These are phyloP conservation scores for Yamadazyma endophytica DNA, from an alignment of 805 yeast species.

Conservation along the genomic window DNA sequence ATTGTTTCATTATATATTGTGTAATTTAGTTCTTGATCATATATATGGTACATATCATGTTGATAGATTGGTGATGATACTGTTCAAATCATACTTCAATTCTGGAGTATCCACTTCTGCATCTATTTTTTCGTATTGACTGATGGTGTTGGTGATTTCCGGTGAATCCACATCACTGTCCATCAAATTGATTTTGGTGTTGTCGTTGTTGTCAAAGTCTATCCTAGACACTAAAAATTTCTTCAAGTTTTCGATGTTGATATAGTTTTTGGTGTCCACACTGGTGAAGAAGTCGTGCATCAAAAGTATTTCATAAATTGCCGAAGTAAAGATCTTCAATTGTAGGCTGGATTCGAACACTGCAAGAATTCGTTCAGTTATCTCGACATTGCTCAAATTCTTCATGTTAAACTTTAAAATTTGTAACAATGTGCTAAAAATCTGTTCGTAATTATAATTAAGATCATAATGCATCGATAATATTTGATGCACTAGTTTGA, in stretches of 20 bases:
- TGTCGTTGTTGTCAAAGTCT: slow-evolving; percentile 8
- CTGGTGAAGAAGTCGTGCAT: slow-evolving; percentile 12
- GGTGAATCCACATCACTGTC: slow-evolving; percentile 27
- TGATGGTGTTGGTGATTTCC: slow-evolving; percentile 14
- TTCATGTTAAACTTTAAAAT: slow-evolving; percentile 24
- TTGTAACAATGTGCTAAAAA: slow-evolving; percentile 21
- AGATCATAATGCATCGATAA: slow-evolving; percentile 8
- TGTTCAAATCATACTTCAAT: slow-evolving; percentile 8
- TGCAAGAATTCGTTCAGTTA: slow-evolving; percentile 6
- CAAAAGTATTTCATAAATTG: slow-evolving; percentile 10
- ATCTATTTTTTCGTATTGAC: slow-evolving; percentile 1
- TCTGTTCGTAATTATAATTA: slow-evolving; percentile 26
- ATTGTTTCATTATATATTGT: slow-evolving; percentile 2
- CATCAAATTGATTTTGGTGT: slow-evolving; percentile 15
- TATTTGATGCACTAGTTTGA: slow-evolving; percentile 6
- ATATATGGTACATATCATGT: background rate
- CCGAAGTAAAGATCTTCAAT: background rate
- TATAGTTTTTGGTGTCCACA: slow-evolving; percentile 1
- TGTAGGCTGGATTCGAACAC: slow-evolving; percentile 6
- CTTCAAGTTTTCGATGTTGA: slow-evolving; percentile 4
- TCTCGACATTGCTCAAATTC: slow-evolving; percentile 2
- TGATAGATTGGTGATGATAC: slow-evolving; percentile 3
- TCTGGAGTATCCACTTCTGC: no score
- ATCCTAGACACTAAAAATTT: slow-evolving; percentile 12
- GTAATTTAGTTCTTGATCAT: background rate